Base-by-base conservation (phyloP, 1,284 basidiomycete species). In the Trichosporon coremiiforme region DNA sequence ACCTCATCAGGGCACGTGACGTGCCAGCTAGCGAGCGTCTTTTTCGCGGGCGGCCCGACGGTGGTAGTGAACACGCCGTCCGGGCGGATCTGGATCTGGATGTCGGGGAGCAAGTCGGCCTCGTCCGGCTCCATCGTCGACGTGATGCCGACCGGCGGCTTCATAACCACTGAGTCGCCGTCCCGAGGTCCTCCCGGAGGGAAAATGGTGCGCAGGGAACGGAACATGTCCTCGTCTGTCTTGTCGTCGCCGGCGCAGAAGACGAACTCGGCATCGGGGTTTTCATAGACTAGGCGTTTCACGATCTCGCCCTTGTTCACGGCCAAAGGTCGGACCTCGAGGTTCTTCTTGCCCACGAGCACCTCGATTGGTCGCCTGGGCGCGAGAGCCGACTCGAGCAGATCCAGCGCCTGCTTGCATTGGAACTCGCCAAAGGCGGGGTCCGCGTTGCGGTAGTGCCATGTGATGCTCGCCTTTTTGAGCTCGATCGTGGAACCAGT, bases 241-340 rank as follows among this genome's bases (percentile, higher is more conserved):
- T 98, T 98, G 86, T 98, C 96, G 80, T 98, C 96, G 66, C 96
- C 96, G 0, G 94, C 95, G 82, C 96, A 98, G 85, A 98, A 95
- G 79, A 98, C 88, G 81, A 98, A 96, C 81, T 97, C 93, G 64
- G 92, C 90, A 74, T 97, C 94, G 1, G 94, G 91, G 85, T 98
- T 91, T 80, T 90, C 86, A 87, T 95, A 98, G 70, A 98, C 81
- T 69, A 98, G 90, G 62, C 95, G 87, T 85, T 95, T 94, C 76
- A 98, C 95, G 78, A 98, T 98, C 86, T 98, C 96, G 70, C 96
- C 96, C 88, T 99, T 98, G 87, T 98, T 98, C 77, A 98, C 89
- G 0, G 94, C 95, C 68, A 92, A 87, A 41, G 95, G 96, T 70
- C 96, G 90, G 29, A 98, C 95, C 85, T 99, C 96, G 66, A 99